Base-by-base conservation (phyloP, 2,329 filamentous ascomycete species). In the Plenodomus lindquistii region DNA sequence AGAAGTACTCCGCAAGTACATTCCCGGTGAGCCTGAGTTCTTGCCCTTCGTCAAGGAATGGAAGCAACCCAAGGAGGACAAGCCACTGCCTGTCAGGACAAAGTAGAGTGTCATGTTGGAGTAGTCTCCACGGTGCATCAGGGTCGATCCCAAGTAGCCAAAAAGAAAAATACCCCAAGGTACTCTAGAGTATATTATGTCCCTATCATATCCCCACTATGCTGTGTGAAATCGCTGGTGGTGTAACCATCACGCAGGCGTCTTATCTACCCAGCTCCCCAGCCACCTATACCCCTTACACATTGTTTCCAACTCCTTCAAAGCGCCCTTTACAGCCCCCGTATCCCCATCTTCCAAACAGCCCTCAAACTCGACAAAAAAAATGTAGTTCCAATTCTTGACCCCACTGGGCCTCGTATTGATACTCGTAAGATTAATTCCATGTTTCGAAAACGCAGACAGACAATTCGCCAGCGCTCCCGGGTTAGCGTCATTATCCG, bases 11-110 rank as follows among this genome's bases (percentile, higher is more conserved):
- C 51, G 61, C 43, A 73, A 72, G 75, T 97, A 95, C 73, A 87
- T 97, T 42, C 91, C 92, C 2, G 93, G 92, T 27, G 81, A 90
- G 35, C 91, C 91, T 1, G 91, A 93, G 41, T 96, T 97, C 74
- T 81, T 99, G 54, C 89, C 90, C 1, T 99, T 88, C 69, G 84
- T 85, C 44, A 94, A 91, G 77, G 93, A 96, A 60, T 71, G 60
- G 66, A 69, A 50, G 56, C 62, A 59, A 34, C 60, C 62, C 39
- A 70, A 65, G 59, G 65, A 66, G 10, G 55, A 62, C 17, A 64
- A 60, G 55, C 37, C 54, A 1, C 41, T 67, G 13, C 61, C 66
- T 2, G 61, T 59, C 41, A 40, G 63, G 44, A 62, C 61, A 6
- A 63, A 63, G 34, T 52, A 48, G 27, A 13, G 27, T n/a, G n/a